Conservation (phyloP, 108 stramenopile species). For the Cyclostephanos invisitatus region DNA sequence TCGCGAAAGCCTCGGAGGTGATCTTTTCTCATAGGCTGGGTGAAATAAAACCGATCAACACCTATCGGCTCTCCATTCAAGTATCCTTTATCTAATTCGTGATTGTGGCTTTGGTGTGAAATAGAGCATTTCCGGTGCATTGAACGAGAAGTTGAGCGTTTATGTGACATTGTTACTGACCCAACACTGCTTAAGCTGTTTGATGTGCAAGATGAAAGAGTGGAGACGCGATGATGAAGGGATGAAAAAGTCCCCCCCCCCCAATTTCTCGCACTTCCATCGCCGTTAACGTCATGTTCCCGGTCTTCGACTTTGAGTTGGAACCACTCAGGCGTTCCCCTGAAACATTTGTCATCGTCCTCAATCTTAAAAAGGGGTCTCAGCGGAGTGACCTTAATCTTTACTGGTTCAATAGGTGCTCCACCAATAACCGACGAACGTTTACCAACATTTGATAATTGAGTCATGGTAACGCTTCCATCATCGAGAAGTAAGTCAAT, state of each 20-base stretch:
- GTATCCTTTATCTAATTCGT: slow-evolving; percentile 29
- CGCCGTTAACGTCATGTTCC: slow-evolving; percentile 16
- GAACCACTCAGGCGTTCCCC: slow-evolving; percentile 63
- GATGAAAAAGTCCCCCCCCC: background rate
- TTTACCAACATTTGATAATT: slow-evolving; percentile 23
- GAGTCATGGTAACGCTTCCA: slow-evolving; percentile 55
- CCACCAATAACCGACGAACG: slow-evolving; percentile 54
- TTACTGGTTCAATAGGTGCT: slow-evolving; percentile 71
- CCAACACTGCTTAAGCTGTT: slow-evolving; percentile 40
- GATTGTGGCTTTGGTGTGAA: slow-evolving; percentile 16
- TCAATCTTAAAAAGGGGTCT: slow-evolving; percentile 63
- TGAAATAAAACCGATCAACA: slow-evolving; percentile 82
- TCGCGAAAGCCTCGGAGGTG: slow-evolving; percentile 60
- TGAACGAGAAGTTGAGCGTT: slow-evolving; percentile 29
- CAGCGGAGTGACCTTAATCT: slow-evolving; percentile 85
- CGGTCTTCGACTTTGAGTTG: slow-evolving; percentile 43
- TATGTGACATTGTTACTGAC: slow-evolving; percentile 25
- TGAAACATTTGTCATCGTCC: slow-evolving; percentile 50
- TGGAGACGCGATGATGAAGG: slow-evolving; percentile 24
- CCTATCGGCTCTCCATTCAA: slow-evolving; percentile 58
- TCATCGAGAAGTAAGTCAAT: slow-evolving; percentile 86
- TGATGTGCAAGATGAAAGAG: slow-evolving; percentile 23
- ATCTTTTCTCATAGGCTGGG: slow-evolving; percentile 77
- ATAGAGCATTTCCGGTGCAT: slow-evolving; percentile 16
- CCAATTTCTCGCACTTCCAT: slow-evolving; percentile 7